Evolutionary conservation across 306 rosid species (phyloP).

Genomic region (Begonia masoniana): DNA sequence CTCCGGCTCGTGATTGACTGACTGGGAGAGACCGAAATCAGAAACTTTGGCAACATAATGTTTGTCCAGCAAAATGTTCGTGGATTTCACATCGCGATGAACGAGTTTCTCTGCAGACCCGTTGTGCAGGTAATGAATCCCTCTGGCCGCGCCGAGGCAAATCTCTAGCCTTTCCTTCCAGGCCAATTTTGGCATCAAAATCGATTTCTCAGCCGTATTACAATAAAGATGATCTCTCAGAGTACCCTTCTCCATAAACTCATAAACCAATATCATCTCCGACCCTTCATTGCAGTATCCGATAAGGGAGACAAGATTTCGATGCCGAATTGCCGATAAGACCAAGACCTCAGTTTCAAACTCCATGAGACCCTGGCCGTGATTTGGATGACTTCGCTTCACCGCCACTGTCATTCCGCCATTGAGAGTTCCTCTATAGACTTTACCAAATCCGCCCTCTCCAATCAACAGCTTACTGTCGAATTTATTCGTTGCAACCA

Average conservation of each 20-base stretch:
- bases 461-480: constrained; percentile 8
- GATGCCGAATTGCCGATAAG: constrained; percentile 4
- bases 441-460: constrained; percentile 37
- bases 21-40: not conserved
- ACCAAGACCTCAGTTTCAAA: constrained; percentile 6
- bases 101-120: not conserved
- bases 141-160: constrained; percentile 6
- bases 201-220: not conserved
- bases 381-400: constrained; percentile 2
- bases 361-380: constrained; percentile 2
- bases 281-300: constrained; percentile 8
- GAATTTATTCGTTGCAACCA: constrained; percentile 27
- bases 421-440: constrained; percentile 21
- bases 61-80: constrained; percentile 1
- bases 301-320: constrained; percentile 6
- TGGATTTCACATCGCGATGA: constrained; percentile 9
- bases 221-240: constrained; percentile 1
- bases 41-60: constrained; percentile 2
- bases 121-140: constrained; percentile 5
- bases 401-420: constrained; percentile 5
- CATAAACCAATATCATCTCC: constrained; percentile 10
- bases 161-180: constrained; percentile 13
- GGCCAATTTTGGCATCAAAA: not conserved
- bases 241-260: constrained; percentile 6
- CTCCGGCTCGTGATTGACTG: not conserved